Evolutionary conservation across 768 basidiomycete species (phyloP).

Genomic region (Holtermanniella nyarrowii): DNA sequence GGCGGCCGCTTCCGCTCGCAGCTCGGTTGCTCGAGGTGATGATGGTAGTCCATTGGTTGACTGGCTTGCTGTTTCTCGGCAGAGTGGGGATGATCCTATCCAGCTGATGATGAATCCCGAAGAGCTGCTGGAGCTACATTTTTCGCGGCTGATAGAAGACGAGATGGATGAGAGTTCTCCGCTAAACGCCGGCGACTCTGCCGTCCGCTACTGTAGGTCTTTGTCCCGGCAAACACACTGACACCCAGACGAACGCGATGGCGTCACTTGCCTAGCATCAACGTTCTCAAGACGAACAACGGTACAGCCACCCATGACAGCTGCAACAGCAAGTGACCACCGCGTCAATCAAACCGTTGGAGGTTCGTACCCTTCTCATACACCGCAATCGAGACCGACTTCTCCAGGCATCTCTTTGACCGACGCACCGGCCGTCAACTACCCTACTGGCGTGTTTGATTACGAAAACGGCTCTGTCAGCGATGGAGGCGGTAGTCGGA

Average conservation of each 20-base stretch:
- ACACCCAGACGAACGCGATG: not conserved
- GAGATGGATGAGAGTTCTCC: not conserved
- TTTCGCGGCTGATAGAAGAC: not conserved
- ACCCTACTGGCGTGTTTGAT: slow-evolving; percentile 1
- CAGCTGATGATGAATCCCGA: not conserved
- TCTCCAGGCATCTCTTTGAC: not conserved
- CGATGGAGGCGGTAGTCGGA: not conserved
- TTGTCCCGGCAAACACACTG: not conserved
- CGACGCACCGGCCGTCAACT: not conserved
- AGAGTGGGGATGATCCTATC: not conserved
- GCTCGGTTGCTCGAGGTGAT: not conserved
- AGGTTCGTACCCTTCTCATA: not conserved
- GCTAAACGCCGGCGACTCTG: not conserved
- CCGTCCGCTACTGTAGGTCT: not conserved
- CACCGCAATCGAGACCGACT: not conserved
- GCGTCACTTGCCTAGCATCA: slow-evolving; percentile 1
- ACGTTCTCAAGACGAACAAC: not conserved
- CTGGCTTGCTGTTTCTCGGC: not conserved
- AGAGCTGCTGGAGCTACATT: not conserved
- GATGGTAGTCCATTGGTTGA: not conserved
- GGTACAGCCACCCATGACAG: too few species aligned
- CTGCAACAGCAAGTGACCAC: not conserved
- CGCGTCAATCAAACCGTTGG: not conserved
- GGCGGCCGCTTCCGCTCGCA: not conserved
- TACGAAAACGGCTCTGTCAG: not conserved